Percentiles rank a stretch among this genome's conserved stretches.
Conservation (phyloP, 805 yeast genomes). For the Zygosaccharomyces rouxii region DNA sequence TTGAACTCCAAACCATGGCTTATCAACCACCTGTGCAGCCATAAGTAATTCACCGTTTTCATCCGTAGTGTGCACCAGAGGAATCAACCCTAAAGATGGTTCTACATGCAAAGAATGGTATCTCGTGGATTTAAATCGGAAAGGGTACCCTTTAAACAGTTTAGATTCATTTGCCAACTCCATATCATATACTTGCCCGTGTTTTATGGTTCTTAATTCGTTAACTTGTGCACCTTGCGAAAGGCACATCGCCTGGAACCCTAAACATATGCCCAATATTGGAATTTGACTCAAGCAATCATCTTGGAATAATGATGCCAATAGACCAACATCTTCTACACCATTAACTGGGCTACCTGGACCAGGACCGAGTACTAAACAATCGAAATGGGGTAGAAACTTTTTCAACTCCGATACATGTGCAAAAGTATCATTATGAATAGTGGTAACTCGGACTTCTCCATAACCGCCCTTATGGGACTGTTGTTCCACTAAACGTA, state of each 20-base stretch:
- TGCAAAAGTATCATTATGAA: constrained; percentile 38
- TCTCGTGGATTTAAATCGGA: constrained; percentile 62
- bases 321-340: constrained; percentile 63
- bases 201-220: constrained; percentile 58
- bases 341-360: constrained; percentile 80
- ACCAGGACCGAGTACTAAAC: constrained; percentile 90
- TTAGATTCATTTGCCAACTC: constrained; percentile 5
- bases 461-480: constrained; percentile 4
- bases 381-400: constrained; percentile 55
- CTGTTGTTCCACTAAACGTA: constrained; percentile 52
- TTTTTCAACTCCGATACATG: constrained; percentile 35
- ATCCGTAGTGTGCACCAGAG: constrained; percentile 59
- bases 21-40: constrained; percentile 63
- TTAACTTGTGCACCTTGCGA: constrained; percentile 54
- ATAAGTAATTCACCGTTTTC: constrained; percentile 50
- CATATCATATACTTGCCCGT: constrained; percentile 76
- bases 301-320: constrained; percentile 51
- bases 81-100: constrained; percentile 37
- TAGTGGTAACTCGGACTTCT: constrained; percentile 32
- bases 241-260: constrained; percentile 78
- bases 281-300: constrained; percentile 44
- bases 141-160: constrained; percentile 42
- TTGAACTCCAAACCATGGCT: constrained; percentile 89
- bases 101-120: constrained; percentile 73
- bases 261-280: constrained; percentile 86